These are phyloP conservation scores for Beta corolliflora DNA, from an alignment of 179 eudicot species.

Conservation along the genomic window DNA sequence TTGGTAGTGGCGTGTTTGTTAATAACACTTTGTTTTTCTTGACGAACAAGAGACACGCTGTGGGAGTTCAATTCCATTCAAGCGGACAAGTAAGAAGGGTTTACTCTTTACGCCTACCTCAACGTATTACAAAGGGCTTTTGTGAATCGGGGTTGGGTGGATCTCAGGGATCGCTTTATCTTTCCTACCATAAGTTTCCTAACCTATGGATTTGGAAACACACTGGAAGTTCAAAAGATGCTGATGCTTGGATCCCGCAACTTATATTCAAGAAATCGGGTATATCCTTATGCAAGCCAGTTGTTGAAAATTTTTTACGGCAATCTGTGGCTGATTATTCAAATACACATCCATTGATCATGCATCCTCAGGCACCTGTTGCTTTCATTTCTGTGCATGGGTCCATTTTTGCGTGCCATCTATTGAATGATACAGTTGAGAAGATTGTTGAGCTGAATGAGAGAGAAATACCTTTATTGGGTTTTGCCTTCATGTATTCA, in stretches of 20 bases:
- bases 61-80: background rate
- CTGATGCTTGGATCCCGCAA: slow-evolving; percentile 5
- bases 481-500: background rate
- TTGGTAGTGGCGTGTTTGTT: background rate
- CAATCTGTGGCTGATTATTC: background rate
- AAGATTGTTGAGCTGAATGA: background rate
- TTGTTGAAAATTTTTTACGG: background rate
- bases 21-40: background rate
- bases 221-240: background rate
- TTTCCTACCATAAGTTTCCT: background rate
- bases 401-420: background rate
- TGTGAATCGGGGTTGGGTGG: background rate
- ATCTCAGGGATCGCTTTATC: background rate
- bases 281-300: background rate
- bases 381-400: background rate
- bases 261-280: background rate
- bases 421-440: background rate
- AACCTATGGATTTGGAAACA: background rate
- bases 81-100: background rate
- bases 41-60: slow-evolving; percentile 6
- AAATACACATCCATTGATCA: background rate
- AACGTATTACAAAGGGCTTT: background rate
- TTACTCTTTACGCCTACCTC: background rate
- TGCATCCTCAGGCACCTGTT: background rate
- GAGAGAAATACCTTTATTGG: background rate